A percentile compares a stretch with the other conserved stretches of the same genome.
These are phyloP conservation scores for Fusarium camptoceras DNA, from an alignment of 2,329 filamentous ascomycete species.

Conservation along the genomic window DNA sequence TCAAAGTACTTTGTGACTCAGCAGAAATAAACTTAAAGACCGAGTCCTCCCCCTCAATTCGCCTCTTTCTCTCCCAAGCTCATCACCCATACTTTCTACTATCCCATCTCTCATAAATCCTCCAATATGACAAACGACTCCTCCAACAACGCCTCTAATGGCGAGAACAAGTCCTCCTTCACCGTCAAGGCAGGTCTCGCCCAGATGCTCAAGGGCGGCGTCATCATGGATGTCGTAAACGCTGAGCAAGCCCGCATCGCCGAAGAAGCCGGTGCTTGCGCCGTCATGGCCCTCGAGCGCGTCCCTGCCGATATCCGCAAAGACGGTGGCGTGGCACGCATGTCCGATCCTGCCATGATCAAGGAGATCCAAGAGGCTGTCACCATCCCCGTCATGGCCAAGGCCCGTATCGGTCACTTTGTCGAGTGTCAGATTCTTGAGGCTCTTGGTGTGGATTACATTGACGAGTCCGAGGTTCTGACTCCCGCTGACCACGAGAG, in stretches of 20 bases:
- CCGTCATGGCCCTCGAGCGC: conserved; percentile 98
- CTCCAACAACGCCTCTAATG: conserved; percentile 43
- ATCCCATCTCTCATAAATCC: background rate
- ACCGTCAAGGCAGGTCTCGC: conserved; percentile 94
- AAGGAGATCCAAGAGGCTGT: conserved; percentile 94
- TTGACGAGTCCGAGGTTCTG: conserved; percentile 97
- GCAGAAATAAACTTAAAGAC: conserved; percentile 19
- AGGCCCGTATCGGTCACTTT: conserved; percentile 96
- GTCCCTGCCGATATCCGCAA: conserved; percentile 95
- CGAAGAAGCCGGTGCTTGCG: conserved; percentile 93
- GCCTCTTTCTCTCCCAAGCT: background rate
- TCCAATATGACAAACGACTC: conserved; percentile 52
- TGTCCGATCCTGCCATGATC: conserved; percentile 96
- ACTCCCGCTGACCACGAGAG: conserved; percentile 91
- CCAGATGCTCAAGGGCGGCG: conserved; percentile 98
- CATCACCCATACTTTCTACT: background rate
- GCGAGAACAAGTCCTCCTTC: conserved; percentile 69
- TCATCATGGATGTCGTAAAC: conserved; percentile 99
- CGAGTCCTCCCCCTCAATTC: conserved; percentile 2
- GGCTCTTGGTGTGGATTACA: conserved; percentile 94
- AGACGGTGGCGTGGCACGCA: conserved; percentile 93
- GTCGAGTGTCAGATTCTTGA: conserved; percentile 99
- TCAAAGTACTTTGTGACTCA: conserved; percentile 30
- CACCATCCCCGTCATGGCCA: conserved; percentile 99
- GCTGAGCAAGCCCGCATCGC: conserved; percentile 95